Evolutionary conservation across 1,139 yeast species (phyloP).

Genomic region (Geotrichum siamense): DNA sequence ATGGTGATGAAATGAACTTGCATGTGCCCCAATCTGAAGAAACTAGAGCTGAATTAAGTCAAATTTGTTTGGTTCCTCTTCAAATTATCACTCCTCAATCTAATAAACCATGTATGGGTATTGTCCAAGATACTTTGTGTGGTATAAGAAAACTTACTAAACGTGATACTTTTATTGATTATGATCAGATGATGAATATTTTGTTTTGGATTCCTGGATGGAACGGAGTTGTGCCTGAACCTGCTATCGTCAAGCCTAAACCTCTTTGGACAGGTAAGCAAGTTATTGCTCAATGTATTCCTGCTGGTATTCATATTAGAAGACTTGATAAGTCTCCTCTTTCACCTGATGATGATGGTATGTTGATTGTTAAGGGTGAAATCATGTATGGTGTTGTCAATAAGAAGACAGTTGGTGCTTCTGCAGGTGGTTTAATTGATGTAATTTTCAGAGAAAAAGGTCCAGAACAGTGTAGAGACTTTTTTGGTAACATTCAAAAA

Average conservation of each 20-base stretch:
- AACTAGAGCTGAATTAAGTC: conserved; percentile 91
- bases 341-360: conserved; percentile 85
- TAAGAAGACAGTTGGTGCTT: conserved; percentile 96
- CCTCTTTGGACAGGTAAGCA: conserved; percentile 99
- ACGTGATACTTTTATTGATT: conserved; percentile 81
- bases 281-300: conserved; percentile 84
- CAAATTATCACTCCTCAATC: conserved; percentile 98
- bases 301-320: conserved; percentile 90
- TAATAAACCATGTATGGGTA: conserved; percentile 99
- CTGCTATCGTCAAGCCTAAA: conserved; percentile 88
- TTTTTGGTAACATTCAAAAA: conserved; percentile 89
- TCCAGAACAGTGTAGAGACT: conserved; percentile 77
- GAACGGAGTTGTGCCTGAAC: conserved; percentile 98
- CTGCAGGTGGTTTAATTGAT: conserved; percentile 96
- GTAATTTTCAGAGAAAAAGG: conserved; percentile 98
- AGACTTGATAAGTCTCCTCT: conserved; percentile 84
- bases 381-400: conserved; percentile 96
- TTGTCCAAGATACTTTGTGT: conserved; percentile 96
- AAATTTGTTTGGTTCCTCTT: conserved; percentile 92
- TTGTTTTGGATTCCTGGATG: conserved; percentile 97
- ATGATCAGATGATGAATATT: conserved; percentile 93
- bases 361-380: conserved; percentile 88
- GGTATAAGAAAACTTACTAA: conserved; percentile 94
- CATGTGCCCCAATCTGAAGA: conserved; percentile 99
- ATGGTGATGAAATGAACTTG: conserved; percentile 99